Evolutionary conservation across 169 alveolate genomes (phyloP).

Genomic region (Amoebophrya sp.): DNA sequence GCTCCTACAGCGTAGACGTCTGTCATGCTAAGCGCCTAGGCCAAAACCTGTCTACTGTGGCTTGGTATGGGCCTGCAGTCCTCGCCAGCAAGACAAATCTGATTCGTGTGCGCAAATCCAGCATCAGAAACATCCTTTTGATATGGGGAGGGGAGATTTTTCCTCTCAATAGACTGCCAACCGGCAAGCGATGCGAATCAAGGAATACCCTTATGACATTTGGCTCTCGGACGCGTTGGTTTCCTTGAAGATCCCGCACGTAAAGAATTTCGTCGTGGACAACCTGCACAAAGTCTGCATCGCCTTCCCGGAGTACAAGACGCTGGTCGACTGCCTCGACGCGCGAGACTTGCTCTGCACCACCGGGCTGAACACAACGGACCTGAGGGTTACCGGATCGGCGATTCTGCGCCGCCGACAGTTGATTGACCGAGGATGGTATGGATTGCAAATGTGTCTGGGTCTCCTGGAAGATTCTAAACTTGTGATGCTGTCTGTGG

Average conservation of each 20-base stretch:
- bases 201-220: not conserved
- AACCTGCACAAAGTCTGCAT: not conserved
- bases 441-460: too few relatives aligned
- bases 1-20: too few relatives aligned
- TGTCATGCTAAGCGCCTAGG: too few relatives aligned
- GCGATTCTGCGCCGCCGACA: slow-evolving; percentile 17
- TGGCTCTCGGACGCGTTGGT: slow-evolving; percentile 6
- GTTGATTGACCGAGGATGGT: not conserved
- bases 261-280: not conserved
- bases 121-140: too few relatives aligned
- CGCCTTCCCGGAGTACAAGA: not conserved
- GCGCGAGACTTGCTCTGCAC: not conserved
- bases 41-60: too few relatives aligned
- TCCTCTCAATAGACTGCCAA: too few relatives aligned
- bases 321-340: not conserved
- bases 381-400: not conserved
- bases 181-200: not conserved
- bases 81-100: too few relatives aligned
- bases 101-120: too few relatives aligned
- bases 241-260: not conserved
- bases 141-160: too few relatives aligned
- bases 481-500: too few relatives aligned
- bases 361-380: not conserved
- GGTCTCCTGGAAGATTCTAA: too few relatives aligned
- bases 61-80: too few relatives aligned